phyloP scores from a whole-genome alignment of 257 asterid genomes.

The Gynochthodes officinalis region DNA sequence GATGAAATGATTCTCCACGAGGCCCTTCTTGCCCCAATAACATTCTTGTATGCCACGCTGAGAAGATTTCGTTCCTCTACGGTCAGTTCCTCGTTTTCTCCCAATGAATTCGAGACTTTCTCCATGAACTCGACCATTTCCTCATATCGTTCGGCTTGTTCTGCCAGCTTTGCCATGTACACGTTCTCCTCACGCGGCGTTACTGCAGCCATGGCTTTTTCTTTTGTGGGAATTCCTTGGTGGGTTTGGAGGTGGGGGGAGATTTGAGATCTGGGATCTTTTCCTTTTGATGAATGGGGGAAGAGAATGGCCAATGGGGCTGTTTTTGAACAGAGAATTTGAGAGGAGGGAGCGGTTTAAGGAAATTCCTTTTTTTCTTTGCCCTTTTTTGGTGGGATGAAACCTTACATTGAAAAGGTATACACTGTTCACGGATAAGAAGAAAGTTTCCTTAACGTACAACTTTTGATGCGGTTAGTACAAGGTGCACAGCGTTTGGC shows the following conservation, averaged over 20 bases:
- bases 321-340: slow-evolving; percentile 10
- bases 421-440: not conserved
- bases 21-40: slow-evolving; percentile 69
- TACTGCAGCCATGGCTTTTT: slow-evolving; percentile 26
- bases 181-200: slow-evolving; percentile 68
- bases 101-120: slow-evolving; percentile 46
- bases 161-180: slow-evolving; percentile 78
- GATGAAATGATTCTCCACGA: slow-evolving; percentile 77
- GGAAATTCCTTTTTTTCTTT: not conserved
- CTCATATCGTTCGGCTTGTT: slow-evolving; percentile 73
- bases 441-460: not conserved
- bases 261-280: slow-evolving; percentile 21
- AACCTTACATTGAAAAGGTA: not conserved
- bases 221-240: not conserved
- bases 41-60: slow-evolving; percentile 74
- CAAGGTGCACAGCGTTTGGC: not conserved
- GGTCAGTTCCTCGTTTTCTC: slow-evolving; percentile 50
- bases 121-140: slow-evolving; percentile 83
- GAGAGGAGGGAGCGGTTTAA: slow-evolving; percentile 15
- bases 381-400: not conserved
- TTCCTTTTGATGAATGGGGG: not conserved
- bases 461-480: not conserved
- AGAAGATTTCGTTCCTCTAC: slow-evolving; percentile 72
- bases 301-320: not conserved
- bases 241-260: slow-evolving; percentile 7